Conservation (phyloP, 1,284 basidiomycete genomes). For the Pseudozyma sp. region DNA sequence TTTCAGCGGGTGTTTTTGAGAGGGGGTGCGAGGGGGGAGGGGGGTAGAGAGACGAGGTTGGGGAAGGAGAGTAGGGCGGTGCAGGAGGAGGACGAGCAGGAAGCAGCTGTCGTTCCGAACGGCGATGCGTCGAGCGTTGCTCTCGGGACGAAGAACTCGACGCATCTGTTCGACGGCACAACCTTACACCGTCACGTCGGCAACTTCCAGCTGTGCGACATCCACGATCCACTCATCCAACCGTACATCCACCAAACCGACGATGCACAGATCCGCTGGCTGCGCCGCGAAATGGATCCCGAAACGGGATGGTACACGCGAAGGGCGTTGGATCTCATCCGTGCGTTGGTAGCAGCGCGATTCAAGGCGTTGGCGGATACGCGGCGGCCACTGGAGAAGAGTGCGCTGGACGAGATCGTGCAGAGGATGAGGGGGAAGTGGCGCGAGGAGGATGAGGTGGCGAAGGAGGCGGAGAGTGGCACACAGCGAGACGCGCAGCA, state of each 20-base stretch:
- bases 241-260: constrained; percentile 43
- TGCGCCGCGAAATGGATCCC: constrained; percentile 17
- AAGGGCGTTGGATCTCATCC: constrained; percentile 50
- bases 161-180: constrained; percentile 89
- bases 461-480: not conserved
- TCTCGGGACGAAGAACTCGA: constrained; percentile 67
- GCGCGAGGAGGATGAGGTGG: constrained; percentile 33
- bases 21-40: not conserved
- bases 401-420: constrained; percentile 13
- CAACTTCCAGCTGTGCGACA: constrained; percentile 92
- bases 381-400: constrained; percentile 5
- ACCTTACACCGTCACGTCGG: constrained; percentile 82
- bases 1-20: constrained; percentile 56
- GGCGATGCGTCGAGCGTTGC: constrained; percentile 6
- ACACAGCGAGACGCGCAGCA: not conserved
- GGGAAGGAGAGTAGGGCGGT: not conserved
- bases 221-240: constrained; percentile 78
- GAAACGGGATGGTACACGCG: constrained; percentile 59
- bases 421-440: constrained; percentile 12
- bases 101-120: not conserved
- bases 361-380: constrained; percentile 46
- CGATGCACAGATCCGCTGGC: constrained; percentile 11
- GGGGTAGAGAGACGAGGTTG: not conserved
- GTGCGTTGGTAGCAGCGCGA: constrained; percentile 33
- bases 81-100: constrained; percentile 6